Conservation (phyloP, 345 rosid genomes). For the Bruguiera gymnorhiza region DNA sequence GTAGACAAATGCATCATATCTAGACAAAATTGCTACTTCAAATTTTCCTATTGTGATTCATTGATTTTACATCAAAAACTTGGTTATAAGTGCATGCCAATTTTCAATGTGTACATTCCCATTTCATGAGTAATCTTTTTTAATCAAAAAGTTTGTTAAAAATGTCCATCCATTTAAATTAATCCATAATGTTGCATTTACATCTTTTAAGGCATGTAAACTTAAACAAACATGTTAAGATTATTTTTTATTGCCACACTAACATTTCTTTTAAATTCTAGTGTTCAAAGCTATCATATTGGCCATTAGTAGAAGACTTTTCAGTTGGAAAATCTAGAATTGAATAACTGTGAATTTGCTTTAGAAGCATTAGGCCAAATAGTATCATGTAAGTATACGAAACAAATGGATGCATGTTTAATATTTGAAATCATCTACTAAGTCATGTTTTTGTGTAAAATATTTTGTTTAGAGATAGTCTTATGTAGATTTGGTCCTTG, state of each 20-base stretch:
- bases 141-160: too few relatives aligned
- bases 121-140: too few relatives aligned
- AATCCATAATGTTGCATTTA: slow-evolving; percentile 1
- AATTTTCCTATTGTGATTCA: not conserved
- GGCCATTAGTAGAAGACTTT: slow-evolving; percentile 57
- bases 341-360: slow-evolving; percentile 67
- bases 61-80: not conserved
- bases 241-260: not conserved
- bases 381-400: slow-evolving; percentile 65
- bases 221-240: not conserved
- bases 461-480: too few relatives aligned
- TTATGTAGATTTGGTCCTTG: too few relatives aligned
- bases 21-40: not conserved
- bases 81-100: too few relatives aligned
- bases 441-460: too few relatives aligned
- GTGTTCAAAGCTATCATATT: slow-evolving; percentile 54
- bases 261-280: slow-evolving; percentile 37
- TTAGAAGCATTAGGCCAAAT: slow-evolving; percentile 86
- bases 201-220: not conserved
- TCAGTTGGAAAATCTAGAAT: slow-evolving; percentile 42
- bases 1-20: not conserved
- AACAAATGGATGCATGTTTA: too few relatives aligned
- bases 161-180: too few relatives aligned
- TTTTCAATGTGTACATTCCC: too few relatives aligned
- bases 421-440: too few relatives aligned